Evolutionary conservation across 441 rosid genomes (phyloP), one percentile per base, ranked within the genome.

Genomic region (Macaranga tanarius): DNA sequence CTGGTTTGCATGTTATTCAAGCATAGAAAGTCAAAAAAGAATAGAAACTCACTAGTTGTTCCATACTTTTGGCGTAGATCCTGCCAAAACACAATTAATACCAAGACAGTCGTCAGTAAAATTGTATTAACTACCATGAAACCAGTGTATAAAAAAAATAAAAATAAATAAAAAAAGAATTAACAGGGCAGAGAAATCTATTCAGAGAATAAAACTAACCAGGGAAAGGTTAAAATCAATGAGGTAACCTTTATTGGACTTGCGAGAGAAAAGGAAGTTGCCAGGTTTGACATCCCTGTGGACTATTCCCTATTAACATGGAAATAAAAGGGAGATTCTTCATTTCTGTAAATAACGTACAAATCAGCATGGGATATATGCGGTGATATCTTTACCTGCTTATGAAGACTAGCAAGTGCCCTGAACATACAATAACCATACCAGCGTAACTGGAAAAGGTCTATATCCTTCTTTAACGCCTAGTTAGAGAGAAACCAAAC

Each of bases 251-350:
- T 82, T 88, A 71, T 67, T 86, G 63, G 86, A 80, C 81, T 89
- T 87, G 68, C 90, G 79, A 75, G 93, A 89, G 86, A 91, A 96
- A 58, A 96, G 97, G 79, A 96, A 96, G 82, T 96, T 93, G 67
- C 94, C 99, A 47, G 99, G 98, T 77, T 96, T 96, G 65, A 96
- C 96, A 87, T 96, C 99, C 79, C 96, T 92, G 48, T 96, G 99
- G 84, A 92, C 95, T 80, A 87, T 71, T 69, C 93, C 97, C 99
- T 93, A 85, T 62, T 68, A 51, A 65, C 28, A 58, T 25, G 70
- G 75, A 70, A 51, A 73, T 23, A 45, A 48, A 69, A 47, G 50
- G 28, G 55, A 60, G 42, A 71, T 40, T 57, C 71, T 22, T 66
- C 22, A 63, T 59, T 55, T 59, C 45, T 68, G 54, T 10, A 17